phyloP scores from a whole-genome alignment of 495 filamentous ascomycete species.

The Usnea hakonensis region DNA sequence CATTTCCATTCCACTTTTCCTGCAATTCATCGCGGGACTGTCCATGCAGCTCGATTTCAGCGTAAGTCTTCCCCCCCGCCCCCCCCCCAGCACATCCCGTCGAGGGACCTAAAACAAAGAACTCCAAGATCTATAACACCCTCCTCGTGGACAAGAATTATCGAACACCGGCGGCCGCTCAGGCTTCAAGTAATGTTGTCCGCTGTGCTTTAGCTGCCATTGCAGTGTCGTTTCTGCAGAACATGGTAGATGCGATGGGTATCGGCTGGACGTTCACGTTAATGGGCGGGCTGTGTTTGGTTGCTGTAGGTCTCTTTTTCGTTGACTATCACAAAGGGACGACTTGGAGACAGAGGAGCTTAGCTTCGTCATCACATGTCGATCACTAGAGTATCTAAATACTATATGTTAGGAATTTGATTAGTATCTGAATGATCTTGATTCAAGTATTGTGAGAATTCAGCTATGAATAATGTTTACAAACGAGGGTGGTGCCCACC shows the following conservation, averaged over 20 bases:
- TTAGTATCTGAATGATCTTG: too few species aligned
- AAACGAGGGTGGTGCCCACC: too few species aligned
- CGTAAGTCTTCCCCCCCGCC: constrained; percentile 22
- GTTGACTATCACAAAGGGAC: constrained; percentile 20
- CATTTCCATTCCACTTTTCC: constrained; percentile 22
- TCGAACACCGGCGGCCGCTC: constrained; percentile 21
- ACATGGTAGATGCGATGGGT: constrained; percentile 21
- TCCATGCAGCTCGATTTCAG: constrained; percentile 27
- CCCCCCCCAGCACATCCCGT: not conserved
- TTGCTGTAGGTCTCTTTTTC: constrained; percentile 19
- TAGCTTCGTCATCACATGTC: not conserved
- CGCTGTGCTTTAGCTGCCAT: constrained; percentile 25
- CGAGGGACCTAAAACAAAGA: not conserved
- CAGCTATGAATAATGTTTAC: too few species aligned
- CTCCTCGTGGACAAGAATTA: constrained; percentile 25
- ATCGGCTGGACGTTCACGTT: constrained; percentile 27
- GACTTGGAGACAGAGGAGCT: constrained; percentile 14
- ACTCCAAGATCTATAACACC: constrained; percentile 24
- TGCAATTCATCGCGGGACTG: constrained; percentile 24
- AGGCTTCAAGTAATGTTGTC: constrained; percentile 24
- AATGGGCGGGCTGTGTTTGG: constrained; percentile 21
- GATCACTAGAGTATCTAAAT: too few species aligned
- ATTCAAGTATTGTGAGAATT: too few species aligned
- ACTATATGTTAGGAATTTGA: too few species aligned
- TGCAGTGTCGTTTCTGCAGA: constrained; percentile 21